Conservation (phyloP, 495 filamentous ascomycete species). For the Sphaerosporella brunnea region DNA sequence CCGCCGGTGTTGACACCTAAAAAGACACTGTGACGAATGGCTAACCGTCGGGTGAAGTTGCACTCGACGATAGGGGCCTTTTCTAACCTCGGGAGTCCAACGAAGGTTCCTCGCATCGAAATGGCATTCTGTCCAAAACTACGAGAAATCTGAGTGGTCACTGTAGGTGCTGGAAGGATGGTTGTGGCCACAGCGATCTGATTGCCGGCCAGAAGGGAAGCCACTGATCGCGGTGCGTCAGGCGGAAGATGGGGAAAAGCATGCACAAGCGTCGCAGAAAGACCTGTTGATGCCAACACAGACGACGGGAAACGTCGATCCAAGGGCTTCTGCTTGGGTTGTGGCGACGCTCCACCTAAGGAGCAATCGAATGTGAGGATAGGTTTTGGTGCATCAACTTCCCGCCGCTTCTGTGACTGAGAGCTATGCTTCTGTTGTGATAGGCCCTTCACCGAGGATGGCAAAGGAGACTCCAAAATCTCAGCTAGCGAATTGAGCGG, state of each 20-base stretch:
- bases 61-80: conserved; percentile 11
- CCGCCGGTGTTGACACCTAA: neutral
- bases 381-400: neutral
- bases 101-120: neutral
- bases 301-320: neutral
- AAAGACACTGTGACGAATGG: neutral
- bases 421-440: neutral
- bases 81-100: neutral
- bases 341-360: neutral
- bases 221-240: conserved; percentile 10
- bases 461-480: conserved; percentile 12
- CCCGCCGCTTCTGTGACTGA: neutral
- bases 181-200: conserved; percentile 9
- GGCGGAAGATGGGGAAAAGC: conserved; percentile 17
- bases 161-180: conserved; percentile 10
- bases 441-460: neutral
- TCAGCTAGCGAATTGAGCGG: conserved; percentile 12
- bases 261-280: conserved; percentile 2
- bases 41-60: neutral
- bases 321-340: neutral
- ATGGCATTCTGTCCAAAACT: conserved; percentile 7
- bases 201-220: conserved; percentile 12
- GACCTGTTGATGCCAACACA: neutral
- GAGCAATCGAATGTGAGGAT: neutral
- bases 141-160: conserved; percentile 12